Base-by-base conservation (phyloP, 2,329 filamentous ascomycete species). In the Trichoderma koningii region DNA sequence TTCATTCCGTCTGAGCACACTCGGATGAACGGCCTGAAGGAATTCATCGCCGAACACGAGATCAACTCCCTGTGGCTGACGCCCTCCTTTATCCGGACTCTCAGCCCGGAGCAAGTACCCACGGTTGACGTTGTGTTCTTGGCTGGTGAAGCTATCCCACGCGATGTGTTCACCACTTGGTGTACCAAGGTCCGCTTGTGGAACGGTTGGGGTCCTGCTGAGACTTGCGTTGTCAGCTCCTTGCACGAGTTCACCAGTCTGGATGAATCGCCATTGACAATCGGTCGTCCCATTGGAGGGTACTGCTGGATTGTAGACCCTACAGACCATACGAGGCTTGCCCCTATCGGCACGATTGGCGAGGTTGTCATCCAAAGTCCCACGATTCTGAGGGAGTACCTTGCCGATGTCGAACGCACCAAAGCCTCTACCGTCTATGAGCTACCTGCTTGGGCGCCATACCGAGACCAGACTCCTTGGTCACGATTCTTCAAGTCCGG, bases 301-400 rank as follows among this genome's bases (percentile, higher is more conserved):
- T 60, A 51, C 23, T 48, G 63, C 42, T 73, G 71, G 69, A 63
- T 75, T 41, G 67, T 70, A 10, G 66, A 72, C 10, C 42, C 68
- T 5, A 64, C 67, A 5, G 63, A 73, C 23, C 55, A 62, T 55
- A 26, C 71, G n/a, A 48, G 61, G 12, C 68, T 74, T 3, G 53
- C 66, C 1, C 71, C 72, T 1, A 45, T 72, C 1, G 73, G 73
- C 1, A 50, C 45, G 2, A 12, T 71, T 5, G 74, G 74, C 5
- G 76, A 78, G 66, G 66, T 78, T 19, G 67, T 76, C 3, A 67
- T 81, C 48, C 76, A 76, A 59, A 77, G 79, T 0, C 81, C 81
- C 1, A 76, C 78, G 3, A 76, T 85, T 14, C 80, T 79, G 23
- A 73, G 78, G 41, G 81, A 82, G 23, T 86, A 85, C 65, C 70